A percentile compares a stretch with the other conserved stretches of the same genome.
These are phyloP conservation scores for Oleoguttula mirabilis DNA, from an alignment of 495 filamentous ascomycete species.

Conservation along the genomic window DNA sequence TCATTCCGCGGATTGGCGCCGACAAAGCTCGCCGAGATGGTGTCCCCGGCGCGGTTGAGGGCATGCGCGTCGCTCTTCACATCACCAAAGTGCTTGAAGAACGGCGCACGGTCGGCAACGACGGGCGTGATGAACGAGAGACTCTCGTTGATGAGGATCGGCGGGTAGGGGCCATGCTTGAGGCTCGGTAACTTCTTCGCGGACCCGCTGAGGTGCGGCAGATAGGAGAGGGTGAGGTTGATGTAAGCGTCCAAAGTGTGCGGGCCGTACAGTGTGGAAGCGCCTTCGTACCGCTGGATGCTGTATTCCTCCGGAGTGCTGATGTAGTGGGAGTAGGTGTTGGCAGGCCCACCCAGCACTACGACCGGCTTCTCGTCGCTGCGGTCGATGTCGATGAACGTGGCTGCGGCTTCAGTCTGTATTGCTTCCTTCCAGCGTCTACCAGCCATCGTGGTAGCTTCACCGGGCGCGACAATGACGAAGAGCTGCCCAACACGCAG, in stretches of 20 bases:
- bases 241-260: constrained; percentile 84
- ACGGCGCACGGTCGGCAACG: constrained; percentile 55
- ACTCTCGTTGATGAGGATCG: constrained; percentile 68
- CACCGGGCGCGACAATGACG: constrained; percentile 78
- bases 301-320: constrained; percentile 82
- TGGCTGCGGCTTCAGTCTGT: constrained; percentile 19
- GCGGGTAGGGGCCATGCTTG: constrained; percentile 52
- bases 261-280: constrained; percentile 88
- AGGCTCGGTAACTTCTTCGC: constrained; percentile 31
- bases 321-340: constrained; percentile 95
- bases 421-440: constrained; percentile 84
- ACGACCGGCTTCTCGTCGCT: constrained; percentile 45
- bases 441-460: constrained; percentile 92
- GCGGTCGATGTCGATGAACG: background rate
- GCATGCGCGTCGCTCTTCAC: constrained; percentile 46
- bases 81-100: constrained; percentile 68
- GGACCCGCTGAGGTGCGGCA: constrained; percentile 52
- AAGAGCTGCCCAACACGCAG: constrained; percentile 80
- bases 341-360: constrained; percentile 86
- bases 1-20: constrained; percentile 89
- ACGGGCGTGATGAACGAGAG: constrained; percentile 74
- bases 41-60: constrained; percentile 45
- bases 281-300: constrained; percentile 89
- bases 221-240: constrained; percentile 61
- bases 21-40: constrained; percentile 57